A percentile compares a stretch with the other conserved stretches of the same genome.
These are phyloP conservation scores for Irpex sp. DNA, from an alignment of 1,284 basidiomycete genomes.

Conservation along the genomic window DNA sequence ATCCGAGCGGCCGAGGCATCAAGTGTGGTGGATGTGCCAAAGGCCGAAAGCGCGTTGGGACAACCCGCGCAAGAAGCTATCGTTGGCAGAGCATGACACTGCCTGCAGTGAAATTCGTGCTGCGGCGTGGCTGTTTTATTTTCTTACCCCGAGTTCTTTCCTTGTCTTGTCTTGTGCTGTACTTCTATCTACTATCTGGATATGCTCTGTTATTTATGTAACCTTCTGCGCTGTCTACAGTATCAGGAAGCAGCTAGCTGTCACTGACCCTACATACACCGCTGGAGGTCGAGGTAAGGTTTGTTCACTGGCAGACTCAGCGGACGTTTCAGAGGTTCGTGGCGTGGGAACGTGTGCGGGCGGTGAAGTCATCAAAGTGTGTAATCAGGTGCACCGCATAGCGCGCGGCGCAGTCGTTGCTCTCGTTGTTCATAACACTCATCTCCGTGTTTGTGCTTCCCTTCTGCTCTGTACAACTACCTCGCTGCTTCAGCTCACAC, in stretches of 20 bases:
- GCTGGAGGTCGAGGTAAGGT: background rate
- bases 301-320: background rate
- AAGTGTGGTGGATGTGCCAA: slow-evolving; percentile 6
- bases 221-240: background rate
- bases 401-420: background rate
- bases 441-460: background rate
- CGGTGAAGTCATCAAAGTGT: background rate
- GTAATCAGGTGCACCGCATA: background rate
- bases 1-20: slow-evolving; percentile 18
- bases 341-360: background rate
- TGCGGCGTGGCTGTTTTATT: slow-evolving; percentile 4
- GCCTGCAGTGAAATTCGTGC: slow-evolving; percentile 2
- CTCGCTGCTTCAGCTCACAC: slow-evolving; percentile 3
- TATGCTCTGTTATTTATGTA: background rate
- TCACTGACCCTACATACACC: background rate
- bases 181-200: background rate
- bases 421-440: background rate
- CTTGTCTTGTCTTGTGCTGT: background rate
- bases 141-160: background rate
- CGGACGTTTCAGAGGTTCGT: background rate
- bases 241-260: background rate
- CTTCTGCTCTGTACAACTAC: background rate
- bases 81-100: background rate
- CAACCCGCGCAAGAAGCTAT: background rate
- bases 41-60: background rate